phyloP scores from a whole-genome alignment of 2,329 filamentous ascomycete species.

The Colletotrichum melonis region DNA sequence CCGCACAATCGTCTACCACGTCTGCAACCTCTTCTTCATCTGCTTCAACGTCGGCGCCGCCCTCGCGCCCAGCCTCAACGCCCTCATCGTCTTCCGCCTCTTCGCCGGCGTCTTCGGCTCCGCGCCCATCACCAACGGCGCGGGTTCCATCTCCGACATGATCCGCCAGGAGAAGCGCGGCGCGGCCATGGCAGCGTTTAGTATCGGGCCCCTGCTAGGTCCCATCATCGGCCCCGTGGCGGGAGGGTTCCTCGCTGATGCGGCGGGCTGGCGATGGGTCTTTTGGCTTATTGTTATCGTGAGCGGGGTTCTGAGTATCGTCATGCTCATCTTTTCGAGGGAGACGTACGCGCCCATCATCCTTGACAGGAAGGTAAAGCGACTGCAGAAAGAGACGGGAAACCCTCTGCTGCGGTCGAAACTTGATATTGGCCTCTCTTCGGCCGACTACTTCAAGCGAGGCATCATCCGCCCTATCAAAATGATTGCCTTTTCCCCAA shows the following conservation, averaged over 20 bases:
- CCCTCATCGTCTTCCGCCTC: constrained; percentile 70
- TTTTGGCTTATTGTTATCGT: constrained; percentile 60
- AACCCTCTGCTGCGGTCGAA: constrained; percentile 65
- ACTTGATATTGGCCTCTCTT: constrained; percentile 57
- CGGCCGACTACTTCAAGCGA: constrained; percentile 53
- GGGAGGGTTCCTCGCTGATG: constrained; percentile 55
- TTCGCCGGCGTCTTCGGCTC: constrained; percentile 72
- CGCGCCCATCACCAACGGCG: constrained; percentile 72
- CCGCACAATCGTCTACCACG: constrained; percentile 62
- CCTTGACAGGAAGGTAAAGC: constrained; percentile 53
- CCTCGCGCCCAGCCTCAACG: constrained; percentile 56
- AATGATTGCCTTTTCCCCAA: constrained; percentile 58
- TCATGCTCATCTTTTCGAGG: constrained; percentile 52
- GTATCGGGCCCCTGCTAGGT: constrained; percentile 57
- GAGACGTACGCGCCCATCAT: constrained; percentile 63
- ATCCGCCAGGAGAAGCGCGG: constrained; percentile 67
- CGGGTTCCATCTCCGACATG: constrained; percentile 75
- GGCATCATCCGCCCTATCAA: constrained; percentile 61
- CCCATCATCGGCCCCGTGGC: constrained; percentile 59
- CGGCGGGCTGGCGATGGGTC: constrained; percentile 60
- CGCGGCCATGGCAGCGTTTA: constrained; percentile 63
- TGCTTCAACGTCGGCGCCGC: constrained; percentile 56
- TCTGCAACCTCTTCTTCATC: constrained; percentile 58
- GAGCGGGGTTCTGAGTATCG: constrained; percentile 46
- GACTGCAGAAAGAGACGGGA: constrained; percentile 62